Percentiles rank a stretch among this genome's conserved stretches.
Conservation (phyloP, 2,329 filamentous ascomycete genomes). For the Plectosphaerella sp. region DNA sequence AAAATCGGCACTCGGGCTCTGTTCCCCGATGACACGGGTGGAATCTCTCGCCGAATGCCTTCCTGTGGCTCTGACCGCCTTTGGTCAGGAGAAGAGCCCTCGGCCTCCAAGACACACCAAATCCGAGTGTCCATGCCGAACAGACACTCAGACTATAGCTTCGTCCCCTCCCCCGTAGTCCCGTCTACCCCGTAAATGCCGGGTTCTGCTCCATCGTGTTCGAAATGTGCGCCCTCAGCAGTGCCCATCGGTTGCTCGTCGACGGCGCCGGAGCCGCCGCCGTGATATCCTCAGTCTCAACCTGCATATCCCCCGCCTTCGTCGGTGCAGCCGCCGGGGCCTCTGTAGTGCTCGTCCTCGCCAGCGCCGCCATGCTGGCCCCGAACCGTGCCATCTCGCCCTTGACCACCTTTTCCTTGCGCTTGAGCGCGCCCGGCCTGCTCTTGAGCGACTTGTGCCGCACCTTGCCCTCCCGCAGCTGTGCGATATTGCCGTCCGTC, state of each 20-base stretch:
- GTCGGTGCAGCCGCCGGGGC: slow-evolving; percentile 5
- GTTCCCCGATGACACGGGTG: too few species aligned
- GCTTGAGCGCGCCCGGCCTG: slow-evolving; percentile 75
- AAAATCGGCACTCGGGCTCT: too few species aligned
- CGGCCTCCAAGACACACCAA: too few species aligned
- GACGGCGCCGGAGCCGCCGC: slow-evolving; percentile 18
- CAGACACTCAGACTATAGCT: too few species aligned
- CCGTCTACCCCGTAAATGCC: slow-evolving; percentile 50
- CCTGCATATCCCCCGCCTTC: slow-evolving; percentile 7
- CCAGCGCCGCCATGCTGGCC: slow-evolving; percentile 74
- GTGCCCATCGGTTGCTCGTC: slow-evolving; percentile 68
- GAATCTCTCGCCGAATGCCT: too few species aligned
- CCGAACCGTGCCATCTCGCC: slow-evolving; percentile 82
- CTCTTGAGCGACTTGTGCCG: slow-evolving; percentile 70
- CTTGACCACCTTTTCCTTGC: slow-evolving; percentile 74
- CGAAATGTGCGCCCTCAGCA: slow-evolving; percentile 77
- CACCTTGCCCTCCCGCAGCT: slow-evolving; percentile 54
- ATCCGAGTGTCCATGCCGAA: too few species aligned
- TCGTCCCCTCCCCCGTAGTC: too few species aligned
- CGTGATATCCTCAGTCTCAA: slow-evolving; percentile 9
- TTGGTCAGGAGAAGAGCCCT: too few species aligned
- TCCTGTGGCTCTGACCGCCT: too few species aligned
- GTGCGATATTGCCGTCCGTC: slow-evolving; percentile 38
- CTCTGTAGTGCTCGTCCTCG: slow-evolving; percentile 27
- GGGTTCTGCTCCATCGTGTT: slow-evolving; percentile 86